Base-by-base conservation (phyloP, 1,284 basidiomycete genomes). In the Volvariella volvacea region DNA sequence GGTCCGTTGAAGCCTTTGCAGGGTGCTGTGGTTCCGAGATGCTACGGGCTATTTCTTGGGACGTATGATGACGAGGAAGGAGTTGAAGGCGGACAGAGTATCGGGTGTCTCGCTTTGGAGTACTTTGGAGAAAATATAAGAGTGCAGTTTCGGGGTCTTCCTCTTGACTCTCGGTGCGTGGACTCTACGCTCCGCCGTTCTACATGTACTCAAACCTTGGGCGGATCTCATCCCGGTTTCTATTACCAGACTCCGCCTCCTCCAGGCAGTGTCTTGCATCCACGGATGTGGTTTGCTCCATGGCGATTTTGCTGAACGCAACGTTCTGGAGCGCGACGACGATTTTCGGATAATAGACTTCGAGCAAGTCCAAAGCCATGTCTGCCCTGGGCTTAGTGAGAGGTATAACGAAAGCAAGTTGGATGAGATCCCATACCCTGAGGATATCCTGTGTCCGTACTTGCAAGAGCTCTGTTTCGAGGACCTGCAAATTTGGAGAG, bases 261-360 rank as follows among this genome's bases (percentile, higher is more conserved):
- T 67, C 20, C 44, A 63, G 39, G 48, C 52, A n/a, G 46, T 64
- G 1, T 54, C 56, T 21, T 54, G 62, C 16, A 56, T 68, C 20
- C 66, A 68, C 42, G 50, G 52, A 19, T 54, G 56, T 38, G 65
- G 65, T 17, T 31, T 61, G n/a, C 51, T 59, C 39, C 64, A 64
- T 43, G 57, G 56, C 16, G 58, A 66, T 46, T 67, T 68, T 42
- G 65, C 66, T 3, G 66, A 68, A 47, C 52, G 66, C 30, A 67
- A 68, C 39, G 58, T 68, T 16, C 53, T 68, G 2, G 51, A 60
- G 32, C 38, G 48, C 25, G 54, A 62, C 36, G 61, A 60, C 8
- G 63, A 65, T 39, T 51, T 67, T 22, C 55, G 65, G 30, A 55
- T 68, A 19, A 68, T 68, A 22, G 66, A 66, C 47, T 66, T 66